Percentiles rank a stretch among this genome's conserved stretches.
Conservation (phyloP, 176 grass and related monocot species). For the Hyparrhenia diplandra region DNA sequence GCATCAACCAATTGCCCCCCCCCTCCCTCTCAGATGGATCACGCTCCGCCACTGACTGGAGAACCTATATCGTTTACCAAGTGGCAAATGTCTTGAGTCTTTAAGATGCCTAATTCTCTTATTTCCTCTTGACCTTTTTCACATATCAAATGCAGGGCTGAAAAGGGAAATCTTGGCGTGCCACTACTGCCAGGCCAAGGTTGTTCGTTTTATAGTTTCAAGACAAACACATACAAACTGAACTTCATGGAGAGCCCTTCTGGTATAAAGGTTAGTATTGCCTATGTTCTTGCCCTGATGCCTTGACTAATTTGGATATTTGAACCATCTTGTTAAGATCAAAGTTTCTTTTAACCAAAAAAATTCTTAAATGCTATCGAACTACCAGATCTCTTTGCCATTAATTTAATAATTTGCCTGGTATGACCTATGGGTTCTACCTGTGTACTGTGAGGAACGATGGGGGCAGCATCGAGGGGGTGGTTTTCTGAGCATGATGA, state of each 20-base stretch:
- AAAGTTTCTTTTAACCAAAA: neutral
- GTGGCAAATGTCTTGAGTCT: neutral
- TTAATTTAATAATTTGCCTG: neutral
- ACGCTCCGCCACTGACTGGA: neutral
- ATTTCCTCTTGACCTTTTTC: neutral
- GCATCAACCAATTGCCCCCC: too few relatives aligned
- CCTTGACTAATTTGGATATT: neutral
- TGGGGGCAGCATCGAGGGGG: neutral
- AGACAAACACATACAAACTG: slow-evolving; percentile 85
- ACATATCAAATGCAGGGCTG: slow-evolving; percentile 37
- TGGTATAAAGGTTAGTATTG: slow-evolving; percentile 72
- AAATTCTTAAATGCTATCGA: neutral
- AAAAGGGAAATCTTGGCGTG: slow-evolving; percentile 78
- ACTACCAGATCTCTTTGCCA: neutral
- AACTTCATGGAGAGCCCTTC: slow-evolving; percentile 93
- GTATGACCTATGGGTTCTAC: neutral
- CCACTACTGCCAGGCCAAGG: slow-evolving; percentile 80
- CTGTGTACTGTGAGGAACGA: neutral
- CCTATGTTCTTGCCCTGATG: neutral
- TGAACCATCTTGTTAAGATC: neutral
- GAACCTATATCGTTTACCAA: neutral
- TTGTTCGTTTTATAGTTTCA: slow-evolving; percentile 88
- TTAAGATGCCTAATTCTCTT: neutral
- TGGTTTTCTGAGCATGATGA: neutral
- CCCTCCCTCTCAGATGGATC: too few relatives aligned